These are phyloP conservation scores for Nakazawaea anatomiae DNA, from an alignment of 805 yeast species.

Conservation along the genomic window DNA sequence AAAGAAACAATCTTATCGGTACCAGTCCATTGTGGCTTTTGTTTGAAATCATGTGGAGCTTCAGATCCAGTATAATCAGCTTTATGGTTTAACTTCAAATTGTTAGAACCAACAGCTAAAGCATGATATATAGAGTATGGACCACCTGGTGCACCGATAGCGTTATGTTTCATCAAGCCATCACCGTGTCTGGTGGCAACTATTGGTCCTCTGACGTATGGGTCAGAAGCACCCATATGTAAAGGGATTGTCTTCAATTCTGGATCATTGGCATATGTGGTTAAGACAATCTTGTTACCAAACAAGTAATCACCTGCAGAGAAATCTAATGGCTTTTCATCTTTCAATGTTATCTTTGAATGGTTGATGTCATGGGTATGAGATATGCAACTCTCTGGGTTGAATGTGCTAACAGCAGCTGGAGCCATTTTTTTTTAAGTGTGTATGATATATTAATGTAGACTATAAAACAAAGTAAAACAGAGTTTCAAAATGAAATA, in stretches of 20 bases:
- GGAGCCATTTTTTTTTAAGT: slow-evolving; percentile 9
- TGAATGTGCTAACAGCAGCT: slow-evolving; percentile 9
- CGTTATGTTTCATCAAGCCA: slow-evolving; percentile 49
- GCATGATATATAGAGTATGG: slow-evolving; percentile 63
- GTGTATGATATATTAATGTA: too few species aligned
- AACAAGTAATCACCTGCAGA: slow-evolving; percentile 17
- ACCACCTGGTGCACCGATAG: slow-evolving; percentile 63
- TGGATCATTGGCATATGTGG: slow-evolving; percentile 50
- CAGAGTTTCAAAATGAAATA: background rate
- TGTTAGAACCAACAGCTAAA: slow-evolving; percentile 55
- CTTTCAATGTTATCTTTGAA: slow-evolving; percentile 1
- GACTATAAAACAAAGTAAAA: background rate
- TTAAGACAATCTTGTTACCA: slow-evolving; percentile 32
- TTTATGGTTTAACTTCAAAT: slow-evolving; percentile 42
- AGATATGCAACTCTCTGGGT: background rate
- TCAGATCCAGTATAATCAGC: slow-evolving; percentile 62
- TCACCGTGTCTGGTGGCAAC: slow-evolving; percentile 45
- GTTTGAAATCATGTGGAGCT: slow-evolving; percentile 52
- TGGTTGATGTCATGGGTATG: slow-evolving; percentile 2
- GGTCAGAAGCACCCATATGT: slow-evolving; percentile 47
- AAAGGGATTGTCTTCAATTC: slow-evolving; percentile 42
- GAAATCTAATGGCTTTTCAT: slow-evolving; percentile 16
- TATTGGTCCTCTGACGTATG: slow-evolving; percentile 48
- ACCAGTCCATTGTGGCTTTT: slow-evolving; percentile 52
- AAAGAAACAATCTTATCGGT: slow-evolving; percentile 53